Evolutionary conservation across 1,284 basidiomycete genomes (phyloP).

Genomic region (Pulchroboletus neoregius): DNA sequence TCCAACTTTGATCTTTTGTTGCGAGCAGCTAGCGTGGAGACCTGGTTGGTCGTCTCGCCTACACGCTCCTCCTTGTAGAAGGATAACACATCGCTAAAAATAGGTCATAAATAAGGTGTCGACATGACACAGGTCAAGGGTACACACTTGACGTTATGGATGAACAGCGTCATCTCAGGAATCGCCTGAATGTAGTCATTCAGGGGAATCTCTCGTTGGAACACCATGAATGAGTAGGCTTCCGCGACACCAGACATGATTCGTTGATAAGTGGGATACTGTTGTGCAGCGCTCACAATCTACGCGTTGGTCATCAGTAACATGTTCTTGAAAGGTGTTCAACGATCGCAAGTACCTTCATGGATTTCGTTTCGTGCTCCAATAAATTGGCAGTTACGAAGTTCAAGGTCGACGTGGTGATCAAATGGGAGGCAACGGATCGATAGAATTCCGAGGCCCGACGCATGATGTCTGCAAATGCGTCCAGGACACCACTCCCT

Average conservation of each 20-base stretch:
- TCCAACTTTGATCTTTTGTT: conserved; percentile 25
- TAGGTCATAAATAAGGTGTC: not conserved
- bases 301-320: conserved; percentile 4
- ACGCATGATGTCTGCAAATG: conserved; percentile 27
- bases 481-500: conserved; percentile 24
- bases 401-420: conserved; percentile 28
- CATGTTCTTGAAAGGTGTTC: not conserved
- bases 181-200: conserved; percentile 34
- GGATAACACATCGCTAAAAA: conserved; percentile 37
- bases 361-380: conserved; percentile 29
- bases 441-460: conserved; percentile 19
- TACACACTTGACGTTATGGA: conserved; percentile 35
- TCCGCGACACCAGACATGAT: conserved; percentile 30
- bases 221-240: conserved; percentile 31
- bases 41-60: conserved; percentile 34
- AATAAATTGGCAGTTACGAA: conserved; percentile 28
- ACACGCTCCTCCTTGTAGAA: conserved; percentile 42
- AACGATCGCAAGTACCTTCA: conserved; percentile 11
- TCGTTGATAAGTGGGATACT: conserved; percentile 32
- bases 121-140: not conserved
- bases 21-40: conserved; percentile 30
- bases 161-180: conserved; percentile 31
- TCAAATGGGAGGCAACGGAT: conserved; percentile 24
- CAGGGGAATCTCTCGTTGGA: conserved; percentile 27
- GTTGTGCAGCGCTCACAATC: conserved; percentile 17